Percentiles rank a stretch among this genome's conserved stretches.
Evolutionary conservation across 83 land plant species (phyloP).

Genomic region (Diphasiastrum complanatum): DNA sequence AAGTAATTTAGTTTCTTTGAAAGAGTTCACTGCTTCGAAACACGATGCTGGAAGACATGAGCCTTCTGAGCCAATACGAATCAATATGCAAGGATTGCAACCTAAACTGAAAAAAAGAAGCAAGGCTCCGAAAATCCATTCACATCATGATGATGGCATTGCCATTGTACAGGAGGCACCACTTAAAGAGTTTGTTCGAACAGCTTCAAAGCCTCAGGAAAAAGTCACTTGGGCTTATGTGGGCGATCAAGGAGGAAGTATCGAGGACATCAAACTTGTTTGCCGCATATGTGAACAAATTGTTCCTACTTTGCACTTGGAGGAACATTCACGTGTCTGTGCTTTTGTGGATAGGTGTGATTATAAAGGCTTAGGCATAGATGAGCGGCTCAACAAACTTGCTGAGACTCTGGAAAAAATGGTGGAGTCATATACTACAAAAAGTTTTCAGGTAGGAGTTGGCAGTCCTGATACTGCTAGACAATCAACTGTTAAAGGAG

Average conservation of each 20-base stretch:
- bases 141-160: too few species aligned
- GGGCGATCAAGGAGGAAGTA: conserved; percentile 56
- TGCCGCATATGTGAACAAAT: conserved; percentile 98
- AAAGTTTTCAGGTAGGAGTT: conserved; percentile 38
- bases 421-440: conserved; percentile 56
- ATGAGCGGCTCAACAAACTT: conserved; percentile 76
- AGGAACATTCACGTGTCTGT: conserved; percentile 85
- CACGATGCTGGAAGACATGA: conserved; percentile 2
- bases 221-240: conserved; percentile 77
- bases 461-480: conserved; percentile 76
- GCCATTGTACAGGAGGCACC: neutral
- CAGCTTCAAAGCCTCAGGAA: conserved; percentile 49
- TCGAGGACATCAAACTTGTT: conserved; percentile 62
- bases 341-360: conserved; percentile 94
- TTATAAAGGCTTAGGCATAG: conserved; percentile 69
- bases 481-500: conserved; percentile 39
- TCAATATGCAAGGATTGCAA: neutral
- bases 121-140: too few species aligned
- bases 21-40: conserved; percentile 1
- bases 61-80: neutral
- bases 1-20: conserved; percentile 26
- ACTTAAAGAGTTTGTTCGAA: conserved; percentile 18
- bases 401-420: conserved; percentile 85
- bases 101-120: too few species aligned
- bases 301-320: conserved; percentile 72